Conservation (phyloP, 140 eudicot genomes). For the Oenanthe javanica region DNA sequence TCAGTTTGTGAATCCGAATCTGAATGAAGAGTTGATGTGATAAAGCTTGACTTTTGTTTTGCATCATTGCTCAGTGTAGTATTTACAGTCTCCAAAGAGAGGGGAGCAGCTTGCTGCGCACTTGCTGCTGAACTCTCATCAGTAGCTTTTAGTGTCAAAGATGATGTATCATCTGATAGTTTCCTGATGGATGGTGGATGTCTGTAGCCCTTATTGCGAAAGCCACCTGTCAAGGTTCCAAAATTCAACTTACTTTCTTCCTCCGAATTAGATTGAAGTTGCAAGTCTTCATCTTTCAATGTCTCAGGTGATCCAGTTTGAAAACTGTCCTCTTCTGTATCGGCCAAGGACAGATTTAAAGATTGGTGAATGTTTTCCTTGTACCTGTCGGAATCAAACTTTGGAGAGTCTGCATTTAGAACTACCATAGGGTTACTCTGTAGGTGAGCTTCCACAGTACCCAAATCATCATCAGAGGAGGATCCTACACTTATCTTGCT, state of each 20-base stretch:
- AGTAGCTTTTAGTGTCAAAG: slow-evolving; percentile 11
- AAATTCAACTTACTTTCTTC: slow-evolving; percentile 38
- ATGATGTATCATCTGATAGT: slow-evolving; percentile 26
- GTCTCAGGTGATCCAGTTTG: slow-evolving; percentile 2
- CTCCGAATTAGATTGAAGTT: slow-evolving; percentile 19
- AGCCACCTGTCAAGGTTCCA: slow-evolving; percentile 63
- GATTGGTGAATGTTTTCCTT: slow-evolving; percentile 19
- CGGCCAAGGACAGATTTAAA: slow-evolving; percentile 1
- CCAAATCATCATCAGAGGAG: slow-evolving; percentile 18
- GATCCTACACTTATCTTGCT: slow-evolving; percentile 1
- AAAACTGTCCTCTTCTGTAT: slow-evolving; percentile 12
- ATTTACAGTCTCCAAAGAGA: slow-evolving; percentile 19
- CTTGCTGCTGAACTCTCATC: slow-evolving; percentile 21
- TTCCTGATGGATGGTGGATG: slow-evolving; percentile 31
- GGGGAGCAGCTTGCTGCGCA: slow-evolving; percentile 15
- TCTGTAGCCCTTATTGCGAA: slow-evolving; percentile 46
- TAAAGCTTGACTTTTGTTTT: slow-evolving; percentile 19
- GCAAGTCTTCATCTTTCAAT: slow-evolving; percentile 9
- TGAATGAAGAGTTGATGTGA: not conserved
- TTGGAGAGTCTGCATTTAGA: slow-evolving; percentile 18
- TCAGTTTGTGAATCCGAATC: slow-evolving; percentile 24
- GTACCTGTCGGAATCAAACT: slow-evolving; percentile 20
- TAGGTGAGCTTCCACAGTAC: not conserved
- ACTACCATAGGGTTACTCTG: not conserved
- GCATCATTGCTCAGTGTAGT: slow-evolving; percentile 14